Evolutionary conservation across 768 basidiomycete genomes (phyloP).

Genomic region (Pleurotus tuoliensis): DNA sequence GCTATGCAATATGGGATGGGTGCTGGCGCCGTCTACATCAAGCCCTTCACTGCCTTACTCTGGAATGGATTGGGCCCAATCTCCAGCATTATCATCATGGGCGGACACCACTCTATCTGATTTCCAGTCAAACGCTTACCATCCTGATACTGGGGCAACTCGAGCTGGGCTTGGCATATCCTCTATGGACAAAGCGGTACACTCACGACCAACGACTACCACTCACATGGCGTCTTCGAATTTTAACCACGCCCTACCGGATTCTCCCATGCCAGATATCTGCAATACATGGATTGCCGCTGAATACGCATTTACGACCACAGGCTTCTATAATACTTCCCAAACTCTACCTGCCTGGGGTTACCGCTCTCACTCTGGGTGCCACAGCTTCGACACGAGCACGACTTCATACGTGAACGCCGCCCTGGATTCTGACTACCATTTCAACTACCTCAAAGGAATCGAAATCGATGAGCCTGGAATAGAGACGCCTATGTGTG

Average conservation of each 20-base stretch:
- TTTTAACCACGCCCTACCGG: not conserved
- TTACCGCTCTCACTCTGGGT: not conserved
- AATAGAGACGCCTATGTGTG: not conserved
- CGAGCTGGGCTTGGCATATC: not conserved
- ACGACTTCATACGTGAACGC: not conserved
- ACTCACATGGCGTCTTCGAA: not conserved
- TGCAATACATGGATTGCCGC: not conserved
- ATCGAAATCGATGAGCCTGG: not conserved
- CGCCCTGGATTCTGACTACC: not conserved
- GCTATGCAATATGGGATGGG: slow-evolving; percentile 5
- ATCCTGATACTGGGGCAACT: not conserved
- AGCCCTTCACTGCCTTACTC: not conserved
- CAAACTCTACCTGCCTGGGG: too few relatives aligned
- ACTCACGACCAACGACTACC: not conserved
- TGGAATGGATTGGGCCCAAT: not conserved
- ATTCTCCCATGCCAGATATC: not conserved
- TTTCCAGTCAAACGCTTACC: slow-evolving; percentile 4
- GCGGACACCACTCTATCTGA: not conserved
- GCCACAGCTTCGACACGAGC: not conserved
- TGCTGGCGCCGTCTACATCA: slow-evolving; percentile 2
- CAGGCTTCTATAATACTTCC: not conserved
- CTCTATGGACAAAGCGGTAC: not conserved
- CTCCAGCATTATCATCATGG: not conserved
- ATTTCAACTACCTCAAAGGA: not conserved
- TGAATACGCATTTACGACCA: not conserved